Evolutionary conservation across 1,139 yeast species (phyloP), one percentile per base, ranked within the genome.

Genomic region (Blastobotrys arbuscula): DNA sequence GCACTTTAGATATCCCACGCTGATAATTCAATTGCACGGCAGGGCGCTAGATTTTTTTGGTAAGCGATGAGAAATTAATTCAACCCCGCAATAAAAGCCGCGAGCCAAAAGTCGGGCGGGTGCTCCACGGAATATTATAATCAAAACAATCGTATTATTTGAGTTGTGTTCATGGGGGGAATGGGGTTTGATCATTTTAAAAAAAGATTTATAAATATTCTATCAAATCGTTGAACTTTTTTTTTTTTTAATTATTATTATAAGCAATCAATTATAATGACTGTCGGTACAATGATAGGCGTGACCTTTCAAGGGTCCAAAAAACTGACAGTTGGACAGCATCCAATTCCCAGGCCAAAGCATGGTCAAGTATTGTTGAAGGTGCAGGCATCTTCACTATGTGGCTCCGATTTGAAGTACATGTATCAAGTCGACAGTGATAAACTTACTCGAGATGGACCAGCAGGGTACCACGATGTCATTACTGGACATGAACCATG

Each of bases 401-500:
- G 55, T 26, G 55, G 53, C 10, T 48, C 52, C 10, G 55, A 52
- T 36, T 47, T 52, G 28, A 38, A 52, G 23, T 52, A 48, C 26
- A 30, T 52, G 34, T 52, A 50, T 30, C 41, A 52, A 16, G 50
- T 52, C 7, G 43, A 40, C n/a, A 28, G 16, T 12, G 51, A 52
- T 26, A 50, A 45, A 20, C 44, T 49, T 6, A 52, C 36, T 26
- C 39, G 42, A 39, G 45, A 34, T n/a, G 55, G 55, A 4, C 46
- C 50, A 19, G 55, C 48, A 18, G 55, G 55, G 6, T 52, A 52
- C 42, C 34, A 48, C 13, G 48, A 46, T 15, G 55, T 52, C 6
- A 45, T 52, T 34, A 45, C 49, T 7, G 55, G 55, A 9, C 55
- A 52, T 35, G 55, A 52, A 39, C 55, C 55, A 15, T 48, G 53